A percentile compares a stretch with the other conserved stretches of the same genome.
phyloP scores from a whole-genome alignment of 306 rosid genomes.

The Cucurbita argyrosperma region DNA sequence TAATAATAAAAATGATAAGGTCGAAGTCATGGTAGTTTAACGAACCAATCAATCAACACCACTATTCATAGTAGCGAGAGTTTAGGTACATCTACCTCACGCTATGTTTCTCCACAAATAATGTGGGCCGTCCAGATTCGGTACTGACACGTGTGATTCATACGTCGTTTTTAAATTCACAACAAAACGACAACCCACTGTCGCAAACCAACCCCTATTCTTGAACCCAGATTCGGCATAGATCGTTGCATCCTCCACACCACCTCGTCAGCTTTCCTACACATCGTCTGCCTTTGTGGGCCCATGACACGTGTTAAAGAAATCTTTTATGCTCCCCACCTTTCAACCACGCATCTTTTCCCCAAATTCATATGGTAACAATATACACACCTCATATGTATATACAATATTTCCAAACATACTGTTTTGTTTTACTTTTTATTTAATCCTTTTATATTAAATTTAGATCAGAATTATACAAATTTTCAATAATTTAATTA shows the following conservation, averaged over 20 bases:
- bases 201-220: neutral
- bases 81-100: neutral
- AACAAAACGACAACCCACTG: neutral
- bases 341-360: neutral
- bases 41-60: neutral
- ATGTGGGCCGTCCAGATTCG: neutral
- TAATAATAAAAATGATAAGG: too few relatives aligned
- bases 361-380: neutral
- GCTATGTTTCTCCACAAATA: neutral
- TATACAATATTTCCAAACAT: too few relatives aligned
- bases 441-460: too few relatives aligned
- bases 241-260: neutral
- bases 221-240: too few relatives aligned
- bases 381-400: too few relatives aligned
- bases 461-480: too few relatives aligned
- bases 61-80: neutral
- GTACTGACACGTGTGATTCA: neutral
- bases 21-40: too few relatives aligned
- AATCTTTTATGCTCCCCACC: neutral
- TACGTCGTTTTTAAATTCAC: neutral
- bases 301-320: neutral
- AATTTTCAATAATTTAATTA: too few relatives aligned
- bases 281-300: neutral
- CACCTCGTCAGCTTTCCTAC: neutral
- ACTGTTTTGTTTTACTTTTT: too few relatives aligned